phyloP scores from a whole-genome alignment of 176 grass and related monocot genomes.

The Puccinellia tenuiflora region DNA sequence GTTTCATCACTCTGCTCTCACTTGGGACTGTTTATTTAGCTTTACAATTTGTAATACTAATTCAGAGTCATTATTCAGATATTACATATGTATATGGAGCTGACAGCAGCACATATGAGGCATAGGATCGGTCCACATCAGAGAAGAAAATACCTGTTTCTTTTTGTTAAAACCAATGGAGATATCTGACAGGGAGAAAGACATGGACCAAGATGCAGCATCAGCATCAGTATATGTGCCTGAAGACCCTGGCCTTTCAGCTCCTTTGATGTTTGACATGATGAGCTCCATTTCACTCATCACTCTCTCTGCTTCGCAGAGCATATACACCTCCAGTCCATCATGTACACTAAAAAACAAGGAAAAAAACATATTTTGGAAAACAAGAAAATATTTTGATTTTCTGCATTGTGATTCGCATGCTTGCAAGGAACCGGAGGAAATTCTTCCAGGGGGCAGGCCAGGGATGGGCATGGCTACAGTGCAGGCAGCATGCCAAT shows the following conservation, averaged over 20 bases:
- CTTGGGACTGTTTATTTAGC: background rate
- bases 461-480: conserved; percentile 1
- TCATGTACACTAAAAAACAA: no score
- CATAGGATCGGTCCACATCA: no score
- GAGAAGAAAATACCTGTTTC: background rate
- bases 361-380: background rate
- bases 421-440: background rate
- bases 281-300: background rate
- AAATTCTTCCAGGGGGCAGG: background rate
- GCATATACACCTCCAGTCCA: background rate
- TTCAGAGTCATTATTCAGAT: background rate
- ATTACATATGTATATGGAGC: no score
- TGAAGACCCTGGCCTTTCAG: background rate
- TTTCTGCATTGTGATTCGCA: background rate
- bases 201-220: conserved; percentile 2
- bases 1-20: background rate
- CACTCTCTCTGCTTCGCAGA: background rate
- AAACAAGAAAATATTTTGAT: background rate
- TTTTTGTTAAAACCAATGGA: background rate
- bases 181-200: background rate
- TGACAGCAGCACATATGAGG: no score
- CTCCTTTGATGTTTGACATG: background rate
- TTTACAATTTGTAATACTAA: background rate
- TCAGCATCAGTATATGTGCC: background rate
- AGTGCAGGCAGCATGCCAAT: background rate